Evolutionary conservation across 1,284 basidiomycete genomes (phyloP).

Genomic region (Cryptococcus sp.): DNA sequence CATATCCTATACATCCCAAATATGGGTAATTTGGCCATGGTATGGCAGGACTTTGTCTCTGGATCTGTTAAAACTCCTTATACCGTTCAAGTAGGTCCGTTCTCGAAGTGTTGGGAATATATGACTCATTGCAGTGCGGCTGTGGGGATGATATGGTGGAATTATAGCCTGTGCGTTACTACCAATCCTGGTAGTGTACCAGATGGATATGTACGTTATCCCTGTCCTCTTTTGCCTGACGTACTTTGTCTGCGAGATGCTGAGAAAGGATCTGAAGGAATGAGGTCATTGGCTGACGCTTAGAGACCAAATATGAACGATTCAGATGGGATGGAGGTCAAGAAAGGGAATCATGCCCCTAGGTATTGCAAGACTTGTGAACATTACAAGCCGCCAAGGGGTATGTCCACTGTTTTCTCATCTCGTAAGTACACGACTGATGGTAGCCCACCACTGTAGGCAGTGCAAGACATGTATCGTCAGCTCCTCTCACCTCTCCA

Average conservation of each 20-base stretch:
- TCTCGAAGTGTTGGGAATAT: background rate
- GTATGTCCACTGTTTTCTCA: conserved; percentile 18
- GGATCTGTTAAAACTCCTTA: conserved; percentile 65
- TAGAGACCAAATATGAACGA: conserved; percentile 70
- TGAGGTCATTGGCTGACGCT: background rate
- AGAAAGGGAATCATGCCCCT: conserved; percentile 71
- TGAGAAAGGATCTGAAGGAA: too few relatives aligned
- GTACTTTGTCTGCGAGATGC: background rate
- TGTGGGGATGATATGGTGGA: conserved; percentile 74
- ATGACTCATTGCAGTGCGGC: conserved; percentile 34
- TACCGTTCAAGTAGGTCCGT: conserved; percentile 78
- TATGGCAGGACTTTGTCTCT: conserved; percentile 67
- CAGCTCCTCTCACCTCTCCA: conserved; percentile 7
- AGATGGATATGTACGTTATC: conserved; percentile 62
- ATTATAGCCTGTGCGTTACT: conserved; percentile 73
- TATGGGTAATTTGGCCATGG: conserved; percentile 89
- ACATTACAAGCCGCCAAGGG: conserved; percentile 51
- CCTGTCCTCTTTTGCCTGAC: too few relatives aligned
- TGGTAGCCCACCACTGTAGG: conserved; percentile 78
- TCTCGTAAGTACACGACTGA: conserved; percentile 36
- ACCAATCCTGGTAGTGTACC: conserved; percentile 85
- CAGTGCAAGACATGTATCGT: conserved; percentile 67
- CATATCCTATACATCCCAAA: conserved; percentile 80
- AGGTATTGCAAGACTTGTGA: conserved; percentile 73
- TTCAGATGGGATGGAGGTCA: conserved; percentile 75